A percentile compares a stretch with the other conserved stretches of the same genome.
These are phyloP conservation scores for Fusarium pseudocircinatum DNA, from an alignment of 2,329 filamentous ascomycete genomes.

Conservation along the genomic window DNA sequence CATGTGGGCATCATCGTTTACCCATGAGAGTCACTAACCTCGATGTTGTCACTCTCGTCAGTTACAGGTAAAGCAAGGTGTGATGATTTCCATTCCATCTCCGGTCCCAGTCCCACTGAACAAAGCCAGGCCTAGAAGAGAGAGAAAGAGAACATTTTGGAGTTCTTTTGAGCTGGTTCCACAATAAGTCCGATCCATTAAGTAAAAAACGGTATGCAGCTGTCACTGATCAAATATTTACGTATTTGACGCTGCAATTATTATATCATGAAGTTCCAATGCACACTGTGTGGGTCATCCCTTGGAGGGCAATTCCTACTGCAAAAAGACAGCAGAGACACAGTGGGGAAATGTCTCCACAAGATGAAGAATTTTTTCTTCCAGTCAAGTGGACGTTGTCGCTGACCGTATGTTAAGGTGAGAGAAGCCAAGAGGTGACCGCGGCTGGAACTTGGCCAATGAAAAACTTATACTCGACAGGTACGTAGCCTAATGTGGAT, in stretches of 20 bases:
- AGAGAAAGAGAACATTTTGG: background rate
- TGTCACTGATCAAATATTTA: conserved; percentile 11
- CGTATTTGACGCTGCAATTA: conserved; percentile 27
- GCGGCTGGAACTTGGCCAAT: conserved; percentile 19
- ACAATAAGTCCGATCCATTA: conserved; percentile 21
- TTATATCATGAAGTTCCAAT: conserved; percentile 5
- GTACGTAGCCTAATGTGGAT: conserved; percentile 5
- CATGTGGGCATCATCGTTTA: background rate
- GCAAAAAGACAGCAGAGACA: conserved; percentile 16
- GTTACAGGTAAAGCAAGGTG: conserved; percentile 10
- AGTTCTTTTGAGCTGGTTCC: conserved; percentile 10
- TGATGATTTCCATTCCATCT: conserved; percentile 12
- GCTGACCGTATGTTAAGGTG: conserved; percentile 34
- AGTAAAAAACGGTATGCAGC: conserved; percentile 23
- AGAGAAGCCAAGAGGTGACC: conserved; percentile 7
- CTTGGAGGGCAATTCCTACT: conserved; percentile 1
- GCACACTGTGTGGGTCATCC: conserved; percentile 18
- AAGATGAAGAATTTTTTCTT: conserved; percentile 32
- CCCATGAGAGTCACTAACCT: conserved; percentile 8
- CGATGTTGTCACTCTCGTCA: conserved; percentile 4
- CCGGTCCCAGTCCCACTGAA: conserved; percentile 33
- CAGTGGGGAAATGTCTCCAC: conserved; percentile 18
- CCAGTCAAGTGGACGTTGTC: background rate
- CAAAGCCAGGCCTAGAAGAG: conserved; percentile 24
- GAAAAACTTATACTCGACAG: background rate